phyloP scores from a whole-genome alignment of 139 green algal genomes.

The Dunaliella sp. region DNA sequence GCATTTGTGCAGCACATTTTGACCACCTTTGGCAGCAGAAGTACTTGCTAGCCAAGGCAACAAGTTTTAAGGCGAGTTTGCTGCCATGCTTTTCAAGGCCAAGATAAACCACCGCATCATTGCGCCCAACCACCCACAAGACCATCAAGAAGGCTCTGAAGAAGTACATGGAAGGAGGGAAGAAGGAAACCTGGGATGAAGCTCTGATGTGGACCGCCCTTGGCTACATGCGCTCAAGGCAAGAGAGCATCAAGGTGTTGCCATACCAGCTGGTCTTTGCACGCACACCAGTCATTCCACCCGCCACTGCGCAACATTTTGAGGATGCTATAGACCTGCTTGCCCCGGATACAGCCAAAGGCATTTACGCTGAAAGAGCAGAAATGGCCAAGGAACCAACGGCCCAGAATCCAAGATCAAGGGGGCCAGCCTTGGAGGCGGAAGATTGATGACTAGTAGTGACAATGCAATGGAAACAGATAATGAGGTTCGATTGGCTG shows the following conservation, averaged over 20 bases:
- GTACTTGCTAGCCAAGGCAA: conserved; percentile 29
- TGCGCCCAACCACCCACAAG: conserved; percentile 20
- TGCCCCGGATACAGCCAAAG: neutral
- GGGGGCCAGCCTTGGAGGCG: too few species aligned
- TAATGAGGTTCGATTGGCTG: too few species aligned
- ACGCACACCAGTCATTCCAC: neutral
- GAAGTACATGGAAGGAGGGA: neutral
- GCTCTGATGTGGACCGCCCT: conserved; percentile 11
- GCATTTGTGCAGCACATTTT: conserved; percentile 28
- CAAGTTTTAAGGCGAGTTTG: conserved; percentile 34
- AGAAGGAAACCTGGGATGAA: conserved; percentile 9
- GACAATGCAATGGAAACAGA: too few species aligned
- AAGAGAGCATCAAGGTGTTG: neutral
- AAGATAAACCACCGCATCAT: conserved; percentile 36
- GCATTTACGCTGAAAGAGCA: neutral
- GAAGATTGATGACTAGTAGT: too few species aligned
- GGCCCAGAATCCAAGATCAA: too few species aligned
- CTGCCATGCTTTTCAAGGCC: neutral
- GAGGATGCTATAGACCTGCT: conserved; percentile 10
- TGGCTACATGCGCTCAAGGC: conserved; percentile 19
- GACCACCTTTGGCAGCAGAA: neutral
- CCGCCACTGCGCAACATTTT: neutral
- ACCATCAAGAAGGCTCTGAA: conserved; percentile 15
- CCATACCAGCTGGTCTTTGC: conserved; percentile 29
- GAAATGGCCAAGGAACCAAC: neutral